Percentiles rank a stretch among this genome's conserved stretches.
These are phyloP conservation scores for Globisporangium okanoganense DNA, from an alignment of 352 stramenopile genomes.

Conservation along the genomic window DNA sequence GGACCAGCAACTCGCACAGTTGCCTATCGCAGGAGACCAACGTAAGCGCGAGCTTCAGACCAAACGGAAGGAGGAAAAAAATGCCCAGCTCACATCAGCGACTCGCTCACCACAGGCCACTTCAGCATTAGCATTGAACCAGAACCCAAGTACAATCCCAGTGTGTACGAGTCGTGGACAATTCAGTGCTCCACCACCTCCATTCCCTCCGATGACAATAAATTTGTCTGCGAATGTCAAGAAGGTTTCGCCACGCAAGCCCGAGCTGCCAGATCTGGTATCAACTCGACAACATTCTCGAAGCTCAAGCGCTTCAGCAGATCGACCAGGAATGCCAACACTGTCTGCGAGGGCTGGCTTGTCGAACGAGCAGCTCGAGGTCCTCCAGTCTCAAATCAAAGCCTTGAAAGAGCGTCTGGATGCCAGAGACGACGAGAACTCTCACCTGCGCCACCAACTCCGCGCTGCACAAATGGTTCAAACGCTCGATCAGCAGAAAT, in stretches of 20 bases:
- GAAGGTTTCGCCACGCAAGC: background rate
- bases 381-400: background rate
- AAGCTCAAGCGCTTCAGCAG: background rate
- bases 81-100: background rate
- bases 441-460: slow-evolving; percentile 17
- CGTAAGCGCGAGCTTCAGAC: slow-evolving; percentile 19
- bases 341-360: background rate
- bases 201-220: background rate
- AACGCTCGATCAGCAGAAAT: slow-evolving; percentile 26
- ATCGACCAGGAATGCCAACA: background rate
- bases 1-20: background rate
- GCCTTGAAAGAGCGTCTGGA: slow-evolving; percentile 6
- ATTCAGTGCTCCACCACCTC: background rate
- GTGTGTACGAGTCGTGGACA: background rate
- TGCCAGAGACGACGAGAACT: slow-evolving; percentile 8
- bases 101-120: too few species aligned
- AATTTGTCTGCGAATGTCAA: background rate
- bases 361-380: background rate
- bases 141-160: background rate
- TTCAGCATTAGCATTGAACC: too few species aligned
- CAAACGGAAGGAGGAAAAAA: slow-evolving; percentile 28
- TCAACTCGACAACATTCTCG: background rate
- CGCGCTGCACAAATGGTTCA: slow-evolving; percentile 21
- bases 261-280: background rate
- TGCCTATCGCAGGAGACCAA: background rate